Conservation (phyloP, 495 filamentous ascomycete species). For the Margaritispora aquatica region DNA sequence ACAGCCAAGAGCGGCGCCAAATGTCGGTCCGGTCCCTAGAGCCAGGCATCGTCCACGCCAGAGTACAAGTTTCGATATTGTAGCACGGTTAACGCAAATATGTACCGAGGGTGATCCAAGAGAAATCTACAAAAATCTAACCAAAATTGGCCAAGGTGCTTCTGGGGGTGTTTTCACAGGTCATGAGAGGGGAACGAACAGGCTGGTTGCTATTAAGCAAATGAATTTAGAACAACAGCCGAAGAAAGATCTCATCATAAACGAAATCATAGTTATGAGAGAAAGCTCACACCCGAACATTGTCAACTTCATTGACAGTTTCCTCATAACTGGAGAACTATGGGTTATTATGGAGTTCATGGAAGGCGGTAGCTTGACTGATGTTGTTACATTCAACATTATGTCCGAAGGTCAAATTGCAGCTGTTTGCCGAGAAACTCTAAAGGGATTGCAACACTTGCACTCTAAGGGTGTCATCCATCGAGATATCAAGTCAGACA, state of each 20-base stretch:
- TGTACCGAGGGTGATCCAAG: slow-evolving; percentile 86
- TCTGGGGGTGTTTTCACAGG: slow-evolving; percentile 95
- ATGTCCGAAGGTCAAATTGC: slow-evolving; percentile 98
- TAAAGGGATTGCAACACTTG: slow-evolving; percentile 87
- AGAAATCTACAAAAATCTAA: slow-evolving; percentile 77
- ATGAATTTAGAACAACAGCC: slow-evolving; percentile 99
- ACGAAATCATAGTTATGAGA: slow-evolving; percentile 98
- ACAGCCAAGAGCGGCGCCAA: slow-evolving; percentile 29
- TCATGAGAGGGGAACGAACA: slow-evolving; percentile 74
- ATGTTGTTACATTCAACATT: slow-evolving; percentile 98
- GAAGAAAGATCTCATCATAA: slow-evolving; percentile 98
- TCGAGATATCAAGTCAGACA: slow-evolving; percentile 98
- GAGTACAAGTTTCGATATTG: slow-evolving; percentile 70
- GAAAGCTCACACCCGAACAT: slow-evolving; percentile 98
- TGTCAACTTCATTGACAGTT: slow-evolving; percentile 98
- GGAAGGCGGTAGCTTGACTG: slow-evolving; percentile 95
- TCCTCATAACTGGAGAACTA: slow-evolving; percentile 76
- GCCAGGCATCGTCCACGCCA: slow-evolving; percentile 73
- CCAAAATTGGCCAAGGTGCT: slow-evolving; percentile 95
- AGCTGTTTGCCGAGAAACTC: slow-evolving; percentile 87
- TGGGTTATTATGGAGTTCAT: slow-evolving; percentile 99
- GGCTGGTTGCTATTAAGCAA: slow-evolving; percentile 96
- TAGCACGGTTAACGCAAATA: slow-evolving; percentile 75
- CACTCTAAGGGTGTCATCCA: slow-evolving; percentile 98
- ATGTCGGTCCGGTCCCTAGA: slow-evolving; percentile 50